Conservation (phyloP, 352 stramenopile species). For the Phytophthora syringae region DNA sequence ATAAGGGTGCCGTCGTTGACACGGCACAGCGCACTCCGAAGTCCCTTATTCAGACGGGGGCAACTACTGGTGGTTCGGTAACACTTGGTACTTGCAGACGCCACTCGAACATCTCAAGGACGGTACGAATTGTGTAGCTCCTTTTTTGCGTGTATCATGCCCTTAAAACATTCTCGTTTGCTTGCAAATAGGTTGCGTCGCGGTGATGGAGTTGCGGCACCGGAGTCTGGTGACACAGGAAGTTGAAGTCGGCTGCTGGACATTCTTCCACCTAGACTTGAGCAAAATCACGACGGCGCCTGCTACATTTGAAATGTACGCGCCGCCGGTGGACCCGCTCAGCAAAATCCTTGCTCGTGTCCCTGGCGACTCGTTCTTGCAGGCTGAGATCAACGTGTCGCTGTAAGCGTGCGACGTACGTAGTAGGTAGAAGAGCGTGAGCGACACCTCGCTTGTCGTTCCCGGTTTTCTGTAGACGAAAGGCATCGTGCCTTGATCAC, state of each 20-base stretch:
- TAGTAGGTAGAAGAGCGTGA: constrained; percentile 12
- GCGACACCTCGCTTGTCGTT: background rate
- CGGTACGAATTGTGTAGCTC: constrained; percentile 45
- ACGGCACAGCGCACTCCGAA: constrained; percentile 80
- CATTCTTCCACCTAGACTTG: constrained; percentile 89
- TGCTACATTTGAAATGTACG: constrained; percentile 91
- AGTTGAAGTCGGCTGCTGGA: constrained; percentile 90
- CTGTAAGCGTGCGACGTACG: constrained; percentile 45
- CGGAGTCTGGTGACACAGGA: constrained; percentile 84
- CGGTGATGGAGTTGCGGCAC: constrained; percentile 88
- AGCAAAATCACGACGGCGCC: constrained; percentile 89
- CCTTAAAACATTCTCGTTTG: constrained; percentile 11
- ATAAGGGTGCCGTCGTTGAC: constrained; percentile 73
- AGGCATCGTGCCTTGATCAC: background rate
- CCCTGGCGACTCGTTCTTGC: constrained; percentile 88
- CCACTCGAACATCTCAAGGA: constrained; percentile 88
- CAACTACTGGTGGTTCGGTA: constrained; percentile 92
- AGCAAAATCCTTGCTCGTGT: constrained; percentile 89
- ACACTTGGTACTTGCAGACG: constrained; percentile 89
- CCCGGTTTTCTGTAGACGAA: constrained; percentile 14
- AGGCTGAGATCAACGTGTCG: constrained; percentile 90
- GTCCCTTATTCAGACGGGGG: constrained; percentile 87
- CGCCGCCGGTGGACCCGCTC: constrained; percentile 80
- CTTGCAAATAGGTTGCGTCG: constrained; percentile 68
- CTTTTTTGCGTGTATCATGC: constrained; percentile 1